Evolutionary conservation across 306 rosid genomes (phyloP), one percentile per base, ranked within the genome.

Genomic region (Pyrus communis): DNA sequence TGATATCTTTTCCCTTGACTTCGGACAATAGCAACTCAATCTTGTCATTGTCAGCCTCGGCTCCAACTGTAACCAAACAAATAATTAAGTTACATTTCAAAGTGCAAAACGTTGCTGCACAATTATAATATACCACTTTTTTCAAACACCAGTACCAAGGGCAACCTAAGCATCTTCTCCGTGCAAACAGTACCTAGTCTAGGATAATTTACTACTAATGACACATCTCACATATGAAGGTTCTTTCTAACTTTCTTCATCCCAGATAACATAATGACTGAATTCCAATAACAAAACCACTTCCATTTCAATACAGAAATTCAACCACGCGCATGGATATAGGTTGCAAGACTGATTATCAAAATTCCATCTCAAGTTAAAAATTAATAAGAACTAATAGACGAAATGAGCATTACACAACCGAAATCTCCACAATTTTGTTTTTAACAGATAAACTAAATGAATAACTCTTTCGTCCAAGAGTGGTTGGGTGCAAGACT

Each of bases 1-100:
- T 80, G 35, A 89, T 67, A 77, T 89, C 93, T 64, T 87, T 91
- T 2, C 91, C 93, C 77, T 72, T 75, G 11, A 86, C 93, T 77
- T 89, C 85, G 42, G 79, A 63, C 64, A 91, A 75, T 70, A 91
- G 91, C 54, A 86, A 66, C 66, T 83, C 79, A 75, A 91, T 84
- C 78, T 15, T 83, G 17, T 72, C 80, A 2, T 85, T 85, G 27
- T 87, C 93, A 19, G 79, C 81, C 2, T 91, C 93, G 55, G 86
- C 88, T 51, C 93, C 97, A 82, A 91, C 93, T 91, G 83, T 5
- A 63, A 42, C 35, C 23, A 18, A 57, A 19, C 19, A 60, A 72
- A 6, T n/a, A 15, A 5, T 15, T 64, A 14, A 66, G 12, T 49
- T 30, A 25, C 55, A 72, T 22, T 27, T 31, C 30, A 21, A 55